phyloP scores from a whole-genome alignment of 2,329 filamentous ascomycete species.

The Colletotrichum sojae region DNA sequence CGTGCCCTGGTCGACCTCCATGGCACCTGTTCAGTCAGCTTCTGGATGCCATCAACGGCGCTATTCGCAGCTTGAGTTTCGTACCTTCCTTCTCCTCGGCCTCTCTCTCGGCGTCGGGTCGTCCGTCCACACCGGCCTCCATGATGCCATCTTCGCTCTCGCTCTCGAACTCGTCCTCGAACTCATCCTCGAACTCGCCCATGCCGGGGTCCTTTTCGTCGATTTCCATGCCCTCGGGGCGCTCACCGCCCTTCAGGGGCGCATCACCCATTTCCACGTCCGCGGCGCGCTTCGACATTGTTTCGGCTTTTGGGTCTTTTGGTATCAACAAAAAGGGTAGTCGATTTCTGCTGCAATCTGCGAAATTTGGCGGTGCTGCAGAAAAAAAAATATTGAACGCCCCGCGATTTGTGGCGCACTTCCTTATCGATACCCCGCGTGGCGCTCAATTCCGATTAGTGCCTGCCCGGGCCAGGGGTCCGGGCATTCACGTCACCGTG shows the following conservation, averaged over 20 bases:
- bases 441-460: conserved; percentile 7
- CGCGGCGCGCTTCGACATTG: conserved; percentile 74
- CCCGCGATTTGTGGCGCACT: conserved; percentile 41
- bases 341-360: conserved; percentile 8
- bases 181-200: conserved; percentile 95
- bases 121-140: conserved; percentile 93
- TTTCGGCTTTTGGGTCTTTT: conserved; percentile 16
- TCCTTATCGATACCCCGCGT: conserved; percentile 33
- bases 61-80: conserved; percentile 21
- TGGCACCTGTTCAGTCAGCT: conserved; percentile 69
- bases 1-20: conserved; percentile 94
- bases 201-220: conserved; percentile 69
- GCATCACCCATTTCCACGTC: conserved; percentile 62
- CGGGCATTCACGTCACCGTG: conserved; percentile 3
- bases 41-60: neutral
- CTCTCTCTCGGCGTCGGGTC: conserved; percentile 92
- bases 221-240: conserved; percentile 76
- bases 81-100: conserved; percentile 84
- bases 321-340: neutral
- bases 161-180: conserved; percentile 91
- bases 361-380: conserved; percentile 24
- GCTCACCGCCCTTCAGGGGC: conserved; percentile 72
- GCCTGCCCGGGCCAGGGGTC: no score
- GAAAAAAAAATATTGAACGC: conserved; percentile 28
- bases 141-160: conserved; percentile 92